These are phyloP conservation scores for Nothophoma quercina DNA, from an alignment of 2,329 filamentous ascomycete species.

Conservation along the genomic window DNA sequence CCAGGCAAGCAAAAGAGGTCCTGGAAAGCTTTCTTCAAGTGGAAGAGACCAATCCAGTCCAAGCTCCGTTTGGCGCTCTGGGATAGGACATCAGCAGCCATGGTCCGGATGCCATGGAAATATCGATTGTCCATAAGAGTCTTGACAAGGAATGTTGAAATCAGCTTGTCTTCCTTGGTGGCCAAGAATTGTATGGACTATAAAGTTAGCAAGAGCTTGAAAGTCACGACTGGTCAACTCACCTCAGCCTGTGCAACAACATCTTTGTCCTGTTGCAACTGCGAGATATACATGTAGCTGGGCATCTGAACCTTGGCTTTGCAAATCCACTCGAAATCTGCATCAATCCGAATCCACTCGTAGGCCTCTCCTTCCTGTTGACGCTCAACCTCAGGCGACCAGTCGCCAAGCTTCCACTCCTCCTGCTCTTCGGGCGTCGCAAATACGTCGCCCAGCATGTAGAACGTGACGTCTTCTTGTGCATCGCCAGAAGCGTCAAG, in stretches of 20 bases:
- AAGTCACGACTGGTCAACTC: constrained; percentile 23
- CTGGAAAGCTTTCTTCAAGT: constrained; percentile 85
- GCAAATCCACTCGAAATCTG: constrained; percentile 98
- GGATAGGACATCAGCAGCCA: constrained; percentile 81
- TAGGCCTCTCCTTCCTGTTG: constrained; percentile 96
- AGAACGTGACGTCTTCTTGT: constrained; percentile 83
- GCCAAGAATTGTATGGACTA: constrained; percentile 77
- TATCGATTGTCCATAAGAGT: constrained; percentile 92
- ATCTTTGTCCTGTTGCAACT: constrained; percentile 95
- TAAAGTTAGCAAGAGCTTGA: constrained; percentile 3
- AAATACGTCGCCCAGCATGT: constrained; percentile 90
- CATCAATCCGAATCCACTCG: constrained; percentile 98
- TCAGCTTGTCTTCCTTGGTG: constrained; percentile 72
- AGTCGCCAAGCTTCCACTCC: constrained; percentile 87
- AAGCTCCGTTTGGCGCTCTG: constrained; percentile 68
- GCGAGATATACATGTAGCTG: constrained; percentile 97
- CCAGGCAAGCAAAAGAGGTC: constrained; percentile 86
- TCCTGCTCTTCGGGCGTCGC: constrained; percentile 80
- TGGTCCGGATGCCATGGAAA: constrained; percentile 88
- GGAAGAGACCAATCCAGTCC: constrained; percentile 80
- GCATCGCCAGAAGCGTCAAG: constrained; percentile 68
- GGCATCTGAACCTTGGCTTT: constrained; percentile 81
- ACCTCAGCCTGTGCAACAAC: constrained; percentile 79
- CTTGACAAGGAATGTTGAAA: constrained; percentile 86
- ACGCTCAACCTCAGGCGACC: constrained; percentile 86